phyloP scores from a whole-genome alignment of 371 early-diverging fungal species.

The Saksenaea oblongispora region DNA sequence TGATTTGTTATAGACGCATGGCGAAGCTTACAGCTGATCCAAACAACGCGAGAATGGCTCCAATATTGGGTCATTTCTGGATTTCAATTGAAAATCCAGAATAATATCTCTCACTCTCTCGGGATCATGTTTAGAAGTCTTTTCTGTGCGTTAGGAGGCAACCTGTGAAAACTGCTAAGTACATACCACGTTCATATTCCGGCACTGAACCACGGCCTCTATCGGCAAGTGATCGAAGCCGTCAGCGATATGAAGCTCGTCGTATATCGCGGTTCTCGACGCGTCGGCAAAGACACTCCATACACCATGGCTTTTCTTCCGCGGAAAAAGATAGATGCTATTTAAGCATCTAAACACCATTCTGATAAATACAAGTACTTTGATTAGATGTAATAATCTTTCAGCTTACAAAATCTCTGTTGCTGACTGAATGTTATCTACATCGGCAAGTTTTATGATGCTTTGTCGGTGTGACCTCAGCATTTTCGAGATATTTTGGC shows the following conservation, averaged over 20 bases:
- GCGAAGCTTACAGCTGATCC: background rate
- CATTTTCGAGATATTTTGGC: no score
- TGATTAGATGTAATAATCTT: no score
- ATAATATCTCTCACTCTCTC: background rate
- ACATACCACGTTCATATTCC: no score
- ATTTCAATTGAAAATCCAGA: background rate
- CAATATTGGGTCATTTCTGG: background rate
- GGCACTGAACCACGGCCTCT: no score
- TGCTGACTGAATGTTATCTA: no score
- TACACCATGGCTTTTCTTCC: conserved; percentile 13
- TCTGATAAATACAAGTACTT: no score
- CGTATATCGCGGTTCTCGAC: background rate
- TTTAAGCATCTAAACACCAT: conserved; percentile 7
- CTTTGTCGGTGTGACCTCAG: no score
- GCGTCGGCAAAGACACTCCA: conserved; percentile 9
- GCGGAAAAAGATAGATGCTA: conserved; percentile 21
- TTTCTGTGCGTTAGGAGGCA: no score
- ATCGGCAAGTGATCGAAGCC: background rate
- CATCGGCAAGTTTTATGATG: no score
- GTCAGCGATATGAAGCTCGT: background rate
- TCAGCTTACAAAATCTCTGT: no score
- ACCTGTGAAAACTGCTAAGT: no score
- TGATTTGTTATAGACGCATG: background rate
- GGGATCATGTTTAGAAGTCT: background rate
- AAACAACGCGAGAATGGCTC: background rate